Evolutionary conservation across 129 eudicot genomes (phyloP), one percentile per base, ranked within the genome.

Genomic region (Centella asiatica): DNA sequence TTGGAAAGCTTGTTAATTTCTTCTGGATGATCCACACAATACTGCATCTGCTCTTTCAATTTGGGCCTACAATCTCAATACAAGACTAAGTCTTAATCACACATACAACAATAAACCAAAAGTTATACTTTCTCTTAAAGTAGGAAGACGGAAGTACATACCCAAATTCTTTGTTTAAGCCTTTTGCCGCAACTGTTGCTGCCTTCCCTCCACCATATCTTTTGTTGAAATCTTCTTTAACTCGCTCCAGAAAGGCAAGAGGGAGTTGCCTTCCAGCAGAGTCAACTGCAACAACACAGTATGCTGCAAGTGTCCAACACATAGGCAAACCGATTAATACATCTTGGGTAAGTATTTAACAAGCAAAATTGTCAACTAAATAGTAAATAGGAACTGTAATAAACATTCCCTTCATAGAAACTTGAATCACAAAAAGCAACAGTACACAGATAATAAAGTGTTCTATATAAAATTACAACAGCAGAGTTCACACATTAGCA

Each of bases 31-130:
- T 78, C 79, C 61, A 80, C 62, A 60, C 85, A 84, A 19, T 81
- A 84, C 51, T 81, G 84, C 93, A 84, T 84, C 25, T 84, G 85
- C 42, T 78, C 87, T 72, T 81, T 84, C 77, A 84, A 52, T 74
- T 84, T 84, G 20, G 77, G 68, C 57, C 93, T 84, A 62, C 63
- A 33, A 34, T 34, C 13, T 17, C n/a, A 58, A 40, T 18, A 34
- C 4, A 55, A 29, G 28, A 37, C 18, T 33, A 12, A 0, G 12
- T 4, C 46, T 33, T 11, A 24, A 10, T 29, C 1, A 34, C 3
- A 2, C 1, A 13, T n/a, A 34, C 20, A 23, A 34, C n/a, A n/a
- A n/a, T n/a, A n/a, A n/a, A n/a, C n/a, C n/a, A 2, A 34, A 6
- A 25, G 22, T 33, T 14, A 29, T 20, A 12, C 11, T 20, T 1